Conservation (phyloP, 2,329 filamentous ascomycete genomes). For the Alternaria viburni region DNA sequence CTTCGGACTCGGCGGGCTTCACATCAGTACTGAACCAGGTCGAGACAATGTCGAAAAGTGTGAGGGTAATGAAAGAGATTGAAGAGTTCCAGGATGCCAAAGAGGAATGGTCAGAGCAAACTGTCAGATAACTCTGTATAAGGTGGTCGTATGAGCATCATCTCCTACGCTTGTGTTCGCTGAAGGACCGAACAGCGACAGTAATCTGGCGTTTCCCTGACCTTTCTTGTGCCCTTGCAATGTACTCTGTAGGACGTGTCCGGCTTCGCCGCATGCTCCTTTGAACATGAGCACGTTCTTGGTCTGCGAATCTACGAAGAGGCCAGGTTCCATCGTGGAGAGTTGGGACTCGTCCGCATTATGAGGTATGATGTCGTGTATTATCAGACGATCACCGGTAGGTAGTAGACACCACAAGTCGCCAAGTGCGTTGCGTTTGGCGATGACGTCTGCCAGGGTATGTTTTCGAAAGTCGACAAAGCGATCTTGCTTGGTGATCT, state of each 20-base stretch:
- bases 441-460: slow-evolving; percentile 61
- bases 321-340: slow-evolving; percentile 1
- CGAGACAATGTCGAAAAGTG: not conserved
- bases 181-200: not conserved
- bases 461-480: slow-evolving; percentile 67
- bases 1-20: not conserved
- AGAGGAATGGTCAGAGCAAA: not conserved
- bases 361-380: slow-evolving; percentile 22
- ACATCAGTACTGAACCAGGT: not conserved
- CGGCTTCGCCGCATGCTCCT: slow-evolving; percentile 3
- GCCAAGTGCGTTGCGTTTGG: slow-evolving; percentile 66
- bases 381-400: slow-evolving; percentile 35
- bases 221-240: slow-evolving; percentile 8
- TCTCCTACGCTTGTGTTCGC: not conserved
- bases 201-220: slow-evolving; percentile 5
- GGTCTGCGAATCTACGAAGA: slow-evolving; percentile 2
- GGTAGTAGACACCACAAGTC: slow-evolving; percentile 65
- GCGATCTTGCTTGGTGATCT: slow-evolving; percentile 70
- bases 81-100: slow-evolving; percentile 2
- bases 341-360: not conserved
- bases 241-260: not conserved
- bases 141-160: not conserved
- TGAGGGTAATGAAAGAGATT: not conserved
- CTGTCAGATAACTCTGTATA: not conserved
- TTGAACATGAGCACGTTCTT: not conserved